Evolutionary conservation across 768 basidiomycete genomes (phyloP).

Genomic region (Lactarius indigo): DNA sequence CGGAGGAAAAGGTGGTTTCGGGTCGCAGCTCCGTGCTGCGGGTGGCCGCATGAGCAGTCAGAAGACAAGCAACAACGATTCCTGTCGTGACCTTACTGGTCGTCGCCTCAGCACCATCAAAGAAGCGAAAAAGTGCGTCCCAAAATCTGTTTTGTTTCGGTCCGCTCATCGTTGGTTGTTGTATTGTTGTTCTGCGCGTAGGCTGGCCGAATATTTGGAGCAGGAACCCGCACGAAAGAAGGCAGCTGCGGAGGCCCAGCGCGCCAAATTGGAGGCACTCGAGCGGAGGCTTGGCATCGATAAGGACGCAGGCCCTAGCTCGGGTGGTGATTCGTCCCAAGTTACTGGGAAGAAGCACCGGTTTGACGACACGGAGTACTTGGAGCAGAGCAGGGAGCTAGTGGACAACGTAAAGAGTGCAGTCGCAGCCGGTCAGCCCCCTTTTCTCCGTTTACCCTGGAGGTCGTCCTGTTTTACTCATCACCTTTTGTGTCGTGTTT

Average conservation of each 20-base stretch:
- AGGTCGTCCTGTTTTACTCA: background rate
- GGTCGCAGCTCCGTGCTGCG: conserved; percentile 92
- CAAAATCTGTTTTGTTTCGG: background rate
- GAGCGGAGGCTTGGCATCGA: conserved; percentile 79
- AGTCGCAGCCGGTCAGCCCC: conserved; percentile 68
- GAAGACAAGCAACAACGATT: conserved; percentile 93
- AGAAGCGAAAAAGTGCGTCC: conserved; percentile 84
- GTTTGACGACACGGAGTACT: conserved; percentile 87
- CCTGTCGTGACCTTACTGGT: conserved; percentile 89
- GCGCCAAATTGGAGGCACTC: conserved; percentile 77
- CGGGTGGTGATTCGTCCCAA: conserved; percentile 40
- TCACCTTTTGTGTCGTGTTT: conserved; percentile 19
- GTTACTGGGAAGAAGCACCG: conserved; percentile 77
- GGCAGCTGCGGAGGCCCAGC: conserved; percentile 71
- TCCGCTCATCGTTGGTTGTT: background rate
- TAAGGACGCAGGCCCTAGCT: conserved; percentile 35
- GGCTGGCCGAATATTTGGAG: conserved; percentile 83
- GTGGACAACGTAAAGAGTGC: conserved; percentile 90
- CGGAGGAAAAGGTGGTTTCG: conserved; percentile 98
- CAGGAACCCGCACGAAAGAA: conserved; percentile 77
- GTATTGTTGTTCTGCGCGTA: conserved; percentile 31
- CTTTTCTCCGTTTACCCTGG: conserved; percentile 25
- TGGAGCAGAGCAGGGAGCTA: conserved; percentile 88
- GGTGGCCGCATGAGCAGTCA: conserved; percentile 97
- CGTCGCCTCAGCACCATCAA: conserved; percentile 90